Evolutionary conservation across 371 early-diverging fungal genomes (phyloP).

Genomic region (Dinochytrium kinnereticum): DNA sequence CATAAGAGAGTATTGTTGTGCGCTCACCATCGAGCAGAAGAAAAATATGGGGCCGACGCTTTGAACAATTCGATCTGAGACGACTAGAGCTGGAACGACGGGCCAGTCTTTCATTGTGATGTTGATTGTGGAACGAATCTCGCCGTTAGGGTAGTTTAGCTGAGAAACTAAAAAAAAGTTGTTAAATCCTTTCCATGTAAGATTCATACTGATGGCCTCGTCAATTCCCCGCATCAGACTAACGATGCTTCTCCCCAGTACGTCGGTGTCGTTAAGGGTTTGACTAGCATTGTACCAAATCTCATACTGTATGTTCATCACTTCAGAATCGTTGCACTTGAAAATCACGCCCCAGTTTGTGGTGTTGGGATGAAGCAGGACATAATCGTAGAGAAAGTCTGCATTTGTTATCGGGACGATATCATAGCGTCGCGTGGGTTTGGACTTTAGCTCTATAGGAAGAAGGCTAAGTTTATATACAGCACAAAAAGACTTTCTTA

Average conservation of each 20-base stretch:
- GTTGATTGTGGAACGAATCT: constrained; percentile 18
- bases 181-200: not conserved
- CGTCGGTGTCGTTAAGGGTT: constrained; percentile 51
- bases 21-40: constrained; percentile 54
- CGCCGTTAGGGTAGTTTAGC: constrained; percentile 16
- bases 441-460: constrained; percentile 38
- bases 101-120: constrained; percentile 65
- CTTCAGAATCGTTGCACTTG: constrained; percentile 17
- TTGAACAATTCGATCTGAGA: constrained; percentile 55
- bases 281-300: constrained; percentile 66
- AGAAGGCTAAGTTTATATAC: not conserved
- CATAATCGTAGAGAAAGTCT: constrained; percentile 63
- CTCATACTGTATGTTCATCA: constrained; percentile 61
- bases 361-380: constrained; percentile 61
- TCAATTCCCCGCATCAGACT: constrained; percentile 34
- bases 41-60: constrained; percentile 61
- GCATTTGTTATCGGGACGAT: constrained; percentile 59
- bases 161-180: not conserved
- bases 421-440: constrained; percentile 51
- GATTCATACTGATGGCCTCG: constrained; percentile 38
- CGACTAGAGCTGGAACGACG: constrained; percentile 40
- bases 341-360: constrained; percentile 55
- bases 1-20: not conserved
- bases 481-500: not conserved
- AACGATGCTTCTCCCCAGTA: constrained; percentile 12